Base-by-base conservation (phyloP, 2,329 filamentous ascomycete genomes). In the Phoma sp. region DNA sequence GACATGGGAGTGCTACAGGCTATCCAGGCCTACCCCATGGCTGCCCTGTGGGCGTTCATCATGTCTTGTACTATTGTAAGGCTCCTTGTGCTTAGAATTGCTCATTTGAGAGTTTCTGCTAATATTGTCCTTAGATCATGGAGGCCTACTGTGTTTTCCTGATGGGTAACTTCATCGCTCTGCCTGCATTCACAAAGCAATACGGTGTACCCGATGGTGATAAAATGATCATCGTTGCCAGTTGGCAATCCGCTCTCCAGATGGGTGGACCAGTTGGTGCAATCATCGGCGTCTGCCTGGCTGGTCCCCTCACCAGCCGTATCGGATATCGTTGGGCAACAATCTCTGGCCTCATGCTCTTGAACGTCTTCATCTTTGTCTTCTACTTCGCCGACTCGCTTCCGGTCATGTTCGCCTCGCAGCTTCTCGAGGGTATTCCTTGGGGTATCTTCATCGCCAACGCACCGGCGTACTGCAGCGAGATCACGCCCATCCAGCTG, bases 381-480 rank as follows among this genome's bases (percentile, higher is more conserved):
- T 85, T 83, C 63, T 87, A 83, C 74, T 87, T 85, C 62, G 81
- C 76, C 48, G 70, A 80, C 32, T 80, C 78, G 3, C 75, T 81
- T 24, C 58, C 73, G 1, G 69, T 82, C 47, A 72, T 81, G 45
- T 81, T 86, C 63, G 78, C 78, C 4, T 76, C 80, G 33, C 85
- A 88, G 76, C 73, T 85, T 50, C 78, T 88, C 41, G 84, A 86
- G 70, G 85, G 85, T 57, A 67, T 88, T 4, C 85, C 85, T 2
- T 88, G 85, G 85, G 85, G 85, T 24, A 82, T 88, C 65, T 88
- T 88, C 71, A 85, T 87, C 62, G 84, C 85, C 68, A 87, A 87
- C 68, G 81, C 85, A 4, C 85, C 85, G 0, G 85, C 85, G 6
- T 88, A 87, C 76, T 84, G 81, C 72, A 75, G 74, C 65, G 85